Percentiles rank a stretch among this genome's conserved stretches.
Conservation (phyloP, 805 yeast species). For the Teunomyces lycoperdinae region DNA sequence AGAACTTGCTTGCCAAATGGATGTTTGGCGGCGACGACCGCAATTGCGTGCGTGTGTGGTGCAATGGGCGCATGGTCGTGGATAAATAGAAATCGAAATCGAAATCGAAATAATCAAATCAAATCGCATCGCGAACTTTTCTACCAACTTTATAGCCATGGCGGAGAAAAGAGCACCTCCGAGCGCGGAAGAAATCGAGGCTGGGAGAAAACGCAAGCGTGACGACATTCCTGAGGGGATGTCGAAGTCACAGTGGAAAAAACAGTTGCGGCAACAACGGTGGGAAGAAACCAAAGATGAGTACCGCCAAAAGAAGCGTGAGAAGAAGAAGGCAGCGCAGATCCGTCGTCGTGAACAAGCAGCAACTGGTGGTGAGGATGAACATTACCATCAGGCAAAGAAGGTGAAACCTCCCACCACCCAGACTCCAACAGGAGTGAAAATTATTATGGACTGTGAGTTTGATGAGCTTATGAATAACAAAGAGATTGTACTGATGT, state of each 20-base stretch:
- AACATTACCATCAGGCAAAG: conserved; percentile 23
- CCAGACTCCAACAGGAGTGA: conserved; percentile 49
- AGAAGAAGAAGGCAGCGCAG: conserved; percentile 47
- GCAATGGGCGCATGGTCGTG: conserved; percentile 67
- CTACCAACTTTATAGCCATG: neutral
- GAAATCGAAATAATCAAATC: neutral
- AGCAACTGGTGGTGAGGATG: conserved; percentile 23
- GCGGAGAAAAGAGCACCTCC: conserved; percentile 9
- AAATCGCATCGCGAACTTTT: neutral
- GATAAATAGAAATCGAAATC: conserved; percentile 23
- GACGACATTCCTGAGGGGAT: conserved; percentile 71
- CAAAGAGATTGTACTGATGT: conserved; percentile 64
- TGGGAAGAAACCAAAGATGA: conserved; percentile 68
- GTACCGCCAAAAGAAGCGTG: conserved; percentile 50
- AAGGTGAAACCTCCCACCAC: conserved; percentile 37
- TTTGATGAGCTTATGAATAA: conserved; percentile 89
- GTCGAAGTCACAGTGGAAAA: conserved; percentile 84
- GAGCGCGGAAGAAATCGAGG: conserved; percentile 12
- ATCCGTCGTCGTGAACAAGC: conserved; percentile 21
- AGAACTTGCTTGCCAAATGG: conserved; percentile 79
- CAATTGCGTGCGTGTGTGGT: conserved; percentile 78
- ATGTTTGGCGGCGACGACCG: conserved; percentile 92
- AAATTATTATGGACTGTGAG: conserved; percentile 78
- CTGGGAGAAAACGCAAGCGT: conserved; percentile 7
- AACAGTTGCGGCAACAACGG: conserved; percentile 52